Evolutionary conservation across 2,329 filamentous ascomycete genomes (phyloP), one percentile per base, ranked within the genome.

Genomic region (Aspergillus pseudotamarii): DNA sequence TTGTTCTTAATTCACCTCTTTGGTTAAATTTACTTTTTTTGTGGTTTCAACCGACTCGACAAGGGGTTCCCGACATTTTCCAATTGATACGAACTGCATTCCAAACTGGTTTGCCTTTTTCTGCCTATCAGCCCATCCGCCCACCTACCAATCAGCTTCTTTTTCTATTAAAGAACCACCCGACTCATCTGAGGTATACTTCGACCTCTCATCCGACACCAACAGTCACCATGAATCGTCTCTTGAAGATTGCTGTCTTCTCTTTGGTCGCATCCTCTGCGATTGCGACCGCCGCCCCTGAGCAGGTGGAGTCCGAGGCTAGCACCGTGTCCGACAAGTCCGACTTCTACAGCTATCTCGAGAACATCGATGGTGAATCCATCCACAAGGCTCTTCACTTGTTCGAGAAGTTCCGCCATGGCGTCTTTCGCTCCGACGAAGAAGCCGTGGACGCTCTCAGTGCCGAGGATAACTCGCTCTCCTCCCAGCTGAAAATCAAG

Each of bases 371-470:
- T 4, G 26, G 26, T 26, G 26, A 26, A 26, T 56, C 83, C 48
- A 80, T 94, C 59, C 89, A 92, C 75, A 84, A 85, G 54, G 85
- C 91, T 59, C 82, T 93, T 36, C 88, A 91, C 75, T 84, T 88
- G 70, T 81, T 89, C 59, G 83, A 84, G 55, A 86, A 86, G 72
- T 92, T 89, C 78, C 85, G 88, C 73, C 85, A 91, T 72, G 90
- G 89, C 63, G 84, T 91, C 61, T 91, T 89, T 75, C 83, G 86
- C 66, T 86, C 87, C 66, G 89, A 91, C 71, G 83, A 83, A 68
- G 81, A 84, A 12, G 89, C 88, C 30, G 82, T 90, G 60, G 85
- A 87, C 62, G 78, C 93, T 61, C 90, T 86, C 43, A 88, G 87
- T 76, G 85, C 89, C 66, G 85, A 88, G 66, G 74, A 60, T 57